Conservation (phyloP, 1,139 yeast species). For the Saccharomyces hybrid region DNA sequence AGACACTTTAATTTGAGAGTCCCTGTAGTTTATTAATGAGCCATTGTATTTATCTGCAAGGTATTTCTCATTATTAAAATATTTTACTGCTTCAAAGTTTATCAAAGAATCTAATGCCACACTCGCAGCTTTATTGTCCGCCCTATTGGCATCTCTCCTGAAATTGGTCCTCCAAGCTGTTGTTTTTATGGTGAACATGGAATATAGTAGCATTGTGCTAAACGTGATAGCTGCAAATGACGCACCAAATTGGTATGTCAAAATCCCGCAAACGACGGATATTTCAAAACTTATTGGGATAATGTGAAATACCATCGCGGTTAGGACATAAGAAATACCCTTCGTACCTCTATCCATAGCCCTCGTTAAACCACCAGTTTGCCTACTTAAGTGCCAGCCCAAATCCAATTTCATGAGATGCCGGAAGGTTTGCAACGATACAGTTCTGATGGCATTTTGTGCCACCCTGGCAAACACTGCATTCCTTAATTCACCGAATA, state of each 20-base stretch:
- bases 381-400: conserved; percentile 82
- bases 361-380: conserved; percentile 92
- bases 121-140: conserved; percentile 90
- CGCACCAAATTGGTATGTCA: conserved; percentile 85
- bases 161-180: conserved; percentile 96
- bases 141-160: conserved; percentile 83
- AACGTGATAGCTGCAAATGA: conserved; percentile 86
- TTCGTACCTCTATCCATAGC: conserved; percentile 98
- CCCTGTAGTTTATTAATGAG: conserved; percentile 70
- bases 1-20: conserved; percentile 80
- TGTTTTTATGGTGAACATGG: conserved; percentile 79
- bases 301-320: conserved; percentile 95
- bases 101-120: conserved; percentile 91
- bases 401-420: conserved; percentile 80
- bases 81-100: conserved; percentile 89
- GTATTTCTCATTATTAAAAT: conserved; percentile 79
- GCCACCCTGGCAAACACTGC: conserved; percentile 95
- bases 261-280: conserved; percentile 82
- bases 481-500: conserved; percentile 88
- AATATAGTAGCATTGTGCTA: conserved; percentile 78
- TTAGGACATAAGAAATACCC: conserved; percentile 86
- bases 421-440: conserved; percentile 78
- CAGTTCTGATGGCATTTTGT: conserved; percentile 86
- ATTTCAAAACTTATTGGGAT: conserved; percentile 90
- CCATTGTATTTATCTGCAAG: conserved; percentile 74